Conservation (phyloP, 306 rosid genomes). For the Lablab purpureus region DNA sequence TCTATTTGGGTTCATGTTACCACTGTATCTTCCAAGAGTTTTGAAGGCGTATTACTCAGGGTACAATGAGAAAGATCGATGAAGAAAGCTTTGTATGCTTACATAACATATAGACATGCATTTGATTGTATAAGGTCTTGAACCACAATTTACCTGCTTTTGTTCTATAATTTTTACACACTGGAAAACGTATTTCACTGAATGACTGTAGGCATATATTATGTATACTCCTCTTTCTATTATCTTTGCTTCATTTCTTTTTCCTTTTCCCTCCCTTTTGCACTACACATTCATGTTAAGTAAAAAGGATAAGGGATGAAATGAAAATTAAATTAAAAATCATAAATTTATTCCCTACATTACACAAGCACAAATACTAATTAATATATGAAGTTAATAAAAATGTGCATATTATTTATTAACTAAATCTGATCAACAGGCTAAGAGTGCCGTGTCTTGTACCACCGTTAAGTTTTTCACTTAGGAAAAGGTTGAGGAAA, state of each 20-base stretch:
- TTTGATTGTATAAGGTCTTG: constrained; percentile 43
- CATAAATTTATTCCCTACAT: neutral
- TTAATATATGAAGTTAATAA: too few species aligned
- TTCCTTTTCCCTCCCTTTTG: neutral
- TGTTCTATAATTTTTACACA: constrained; percentile 6
- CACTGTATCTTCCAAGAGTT: constrained; percentile 87
- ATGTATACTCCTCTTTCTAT: neutral
- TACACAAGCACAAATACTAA: neutral
- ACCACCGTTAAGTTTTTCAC: too few species aligned
- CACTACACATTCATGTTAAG: neutral
- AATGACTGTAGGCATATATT: constrained; percentile 17
- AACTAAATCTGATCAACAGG: too few species aligned
- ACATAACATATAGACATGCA: neutral
- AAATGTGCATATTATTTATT: neutral
- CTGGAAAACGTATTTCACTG: constrained; percentile 4
- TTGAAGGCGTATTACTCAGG: constrained; percentile 68
- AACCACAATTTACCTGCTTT: constrained; percentile 15
- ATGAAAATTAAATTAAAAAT: neutral
- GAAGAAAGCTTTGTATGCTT: neutral
- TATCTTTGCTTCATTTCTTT: too few species aligned
- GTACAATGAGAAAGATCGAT: constrained; percentile 50
- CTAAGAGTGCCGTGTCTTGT: too few species aligned
- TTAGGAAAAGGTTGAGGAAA: too few species aligned
- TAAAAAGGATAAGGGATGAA: neutral
- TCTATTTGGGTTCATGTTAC: constrained; percentile 85